Evolutionary conservation across 2,329 filamentous ascomycete genomes (phyloP), one percentile per base, ranked within the genome.

Genomic region (Stagonosporopsis vannaccii): DNA sequence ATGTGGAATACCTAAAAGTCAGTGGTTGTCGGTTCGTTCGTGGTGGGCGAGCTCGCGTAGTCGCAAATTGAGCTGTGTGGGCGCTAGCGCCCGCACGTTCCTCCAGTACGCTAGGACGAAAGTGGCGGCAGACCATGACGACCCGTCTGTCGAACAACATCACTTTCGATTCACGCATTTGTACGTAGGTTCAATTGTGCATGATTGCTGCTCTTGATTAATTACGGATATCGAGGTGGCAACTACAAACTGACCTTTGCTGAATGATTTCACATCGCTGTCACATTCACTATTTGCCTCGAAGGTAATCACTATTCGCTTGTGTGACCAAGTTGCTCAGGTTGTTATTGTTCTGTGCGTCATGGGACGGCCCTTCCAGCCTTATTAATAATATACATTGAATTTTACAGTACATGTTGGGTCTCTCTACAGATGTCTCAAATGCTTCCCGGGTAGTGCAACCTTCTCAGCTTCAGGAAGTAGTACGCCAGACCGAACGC

Each of bases 401-500:
- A 23, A n/a, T 13, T 25, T 20, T 15, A 40, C 20, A 25, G 3
- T 23, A 6, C 22, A 19, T 13, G 17, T 19, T 20, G n/a, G 19
- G 17, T 20, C 5, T 37, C 6, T 37, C 19, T 12, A 6, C 25
- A 4, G 13, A 25, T 5, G 7, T 4, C 7, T 56, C 25, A 56
- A n/a, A 56, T 20, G 37, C 53, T 56, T 2, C 53, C 53, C 12
- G 53, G 53, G 12, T 33, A 33, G 15, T 17, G 28, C 42, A 56
- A 25, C n/a, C 32, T 17, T 12, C 53, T 50, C 32, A 56, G 15
- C 43, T 42, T 56, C 6, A 56, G 37, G 28, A 73, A 42, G 46
- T 70, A 75, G 47, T 74, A 75, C 17, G 62, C 37, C 13, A 67
- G 46, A 0, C 80, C 80, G 62, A 78, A 80, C 0, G 67, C 67